Evolutionary conservation across 164 flowering plant genomes (phyloP).

Genomic region (Cinnamomum micranthum): DNA sequence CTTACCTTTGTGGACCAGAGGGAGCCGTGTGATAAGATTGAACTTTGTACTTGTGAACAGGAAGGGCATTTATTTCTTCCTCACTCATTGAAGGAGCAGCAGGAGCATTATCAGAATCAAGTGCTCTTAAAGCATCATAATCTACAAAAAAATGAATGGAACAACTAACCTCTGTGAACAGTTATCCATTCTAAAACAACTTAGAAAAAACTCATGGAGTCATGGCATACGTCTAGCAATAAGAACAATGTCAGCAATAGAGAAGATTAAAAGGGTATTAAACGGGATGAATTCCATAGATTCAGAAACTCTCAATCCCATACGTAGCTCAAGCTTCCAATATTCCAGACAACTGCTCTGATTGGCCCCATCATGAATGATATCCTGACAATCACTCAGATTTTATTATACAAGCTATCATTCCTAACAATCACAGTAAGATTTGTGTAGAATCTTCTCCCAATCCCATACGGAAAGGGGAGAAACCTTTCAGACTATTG

Average conservation of each 20-base stretch:
- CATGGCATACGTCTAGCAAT: too few species aligned
- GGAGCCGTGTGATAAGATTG: conserved; percentile 4
- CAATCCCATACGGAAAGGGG: too few species aligned
- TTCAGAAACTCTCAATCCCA: background rate
- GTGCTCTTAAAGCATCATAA: conserved; percentile 78
- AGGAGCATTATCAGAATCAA: conserved; percentile 60
- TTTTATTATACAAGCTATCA: too few species aligned
- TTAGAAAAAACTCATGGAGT: background rate
- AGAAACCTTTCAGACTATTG: too few species aligned
- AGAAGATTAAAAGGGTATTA: too few species aligned
- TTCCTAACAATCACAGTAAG: too few species aligned
- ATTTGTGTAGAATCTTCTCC: too few species aligned
- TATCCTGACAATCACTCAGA: background rate
- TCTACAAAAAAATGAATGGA: conserved; percentile 38
- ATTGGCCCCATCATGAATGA: background rate
- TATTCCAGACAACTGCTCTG: background rate
- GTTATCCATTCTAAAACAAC: background rate
- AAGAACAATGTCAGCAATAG: too few species aligned
- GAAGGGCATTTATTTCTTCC: conserved; percentile 93
- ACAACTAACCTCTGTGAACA: background rate
- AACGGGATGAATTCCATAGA: too few species aligned
- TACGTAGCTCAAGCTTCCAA: background rate
- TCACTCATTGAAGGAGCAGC: conserved; percentile 77
- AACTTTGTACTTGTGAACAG: conserved; percentile 81
- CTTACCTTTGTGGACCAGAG: conserved; percentile 50